Base-by-base conservation (phyloP, 176 grass and related monocot species). In the Thinopyrum elongatum region DNA sequence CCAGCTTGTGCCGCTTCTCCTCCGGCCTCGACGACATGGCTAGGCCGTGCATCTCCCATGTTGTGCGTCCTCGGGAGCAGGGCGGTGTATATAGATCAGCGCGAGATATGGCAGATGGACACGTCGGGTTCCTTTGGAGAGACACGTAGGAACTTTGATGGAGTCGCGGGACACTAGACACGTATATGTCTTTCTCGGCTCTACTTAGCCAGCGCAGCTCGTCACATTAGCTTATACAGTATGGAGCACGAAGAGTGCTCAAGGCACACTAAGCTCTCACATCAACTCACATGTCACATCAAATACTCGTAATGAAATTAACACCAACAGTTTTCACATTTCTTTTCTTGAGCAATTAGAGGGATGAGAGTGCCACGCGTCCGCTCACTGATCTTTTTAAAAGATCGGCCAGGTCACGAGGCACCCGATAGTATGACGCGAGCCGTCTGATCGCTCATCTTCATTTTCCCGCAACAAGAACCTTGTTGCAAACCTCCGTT, bases 11-110 rank as follows among this genome's bases (percentile, higher is more conserved):
- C 49, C 28, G 26, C 42, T 53, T 14, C 21, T 26, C 61, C 73
- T 77, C 60, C 83, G 5, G 14, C 39, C 70, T 53, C 72, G 72
- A 85, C 42, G 83, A 17, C 72, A 84, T 84, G 83, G 57, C 22
- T 5, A 23, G 41, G n/a, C 26, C 14, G 12, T 44, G 38, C 12
- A 26, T 10, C 13, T n/a, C 1, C 2, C 10, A 22, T 70, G 33
- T 22, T 0, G 35, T 1, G 10, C 7, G 36, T 69, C 29, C 7
- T 4, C 17, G 36, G 0, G 5, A 70, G 9, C 19, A n/a, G 34
- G 19, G 4, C 9, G 4, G 31, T 22, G 30, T 60, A 25, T 60
- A 25, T 34, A 21, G 10, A 30, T 6, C 2, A 19, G 49, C 29
- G 19, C 10, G 12, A 44, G 70, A 46, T n/a, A 46, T 46, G n/a